phyloP scores from a whole-genome alignment of 176 grass and related monocot species.

The Triticum timopheevii region DNA sequence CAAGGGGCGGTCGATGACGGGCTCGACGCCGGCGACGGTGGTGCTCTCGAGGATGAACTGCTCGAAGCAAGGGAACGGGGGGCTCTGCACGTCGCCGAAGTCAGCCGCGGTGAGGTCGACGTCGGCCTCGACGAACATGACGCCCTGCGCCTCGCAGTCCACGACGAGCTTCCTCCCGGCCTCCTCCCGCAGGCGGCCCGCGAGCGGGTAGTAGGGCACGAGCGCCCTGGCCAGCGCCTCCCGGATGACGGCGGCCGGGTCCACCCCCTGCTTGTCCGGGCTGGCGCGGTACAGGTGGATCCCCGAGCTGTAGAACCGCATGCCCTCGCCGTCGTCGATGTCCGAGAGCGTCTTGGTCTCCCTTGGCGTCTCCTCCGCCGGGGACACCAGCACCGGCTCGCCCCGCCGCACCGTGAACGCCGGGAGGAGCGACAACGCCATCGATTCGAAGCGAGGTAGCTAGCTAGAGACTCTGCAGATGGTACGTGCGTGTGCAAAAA shows the following conservation, averaged over 20 bases:
- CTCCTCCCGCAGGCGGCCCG: constrained; percentile 56
- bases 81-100: constrained; percentile 54
- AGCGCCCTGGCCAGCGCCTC: constrained; percentile 57
- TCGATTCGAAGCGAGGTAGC: background rate
- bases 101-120: constrained; percentile 51
- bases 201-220: constrained; percentile 72
- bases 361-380: constrained; percentile 39
- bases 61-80: constrained; percentile 66
- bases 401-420: constrained; percentile 50
- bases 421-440: constrained; percentile 7
- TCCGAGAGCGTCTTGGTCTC: constrained; percentile 64
- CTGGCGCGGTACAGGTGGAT: constrained; percentile 49
- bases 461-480: background rate
- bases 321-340: constrained; percentile 60
- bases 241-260: constrained; percentile 48
- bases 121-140: constrained; percentile 67
- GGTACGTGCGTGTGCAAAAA: background rate
- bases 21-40: constrained; percentile 30
- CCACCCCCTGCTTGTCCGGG: constrained; percentile 32
- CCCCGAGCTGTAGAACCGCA: constrained; percentile 55
- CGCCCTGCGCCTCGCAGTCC: constrained; percentile 59
- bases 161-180: constrained; percentile 51
- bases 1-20: constrained; percentile 44
- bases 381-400: constrained; percentile 42
- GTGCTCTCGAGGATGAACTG: constrained; percentile 42